Conservation (phyloP, 1,284 basidiomycete genomes). For the Moesziomyces sp. region DNA sequence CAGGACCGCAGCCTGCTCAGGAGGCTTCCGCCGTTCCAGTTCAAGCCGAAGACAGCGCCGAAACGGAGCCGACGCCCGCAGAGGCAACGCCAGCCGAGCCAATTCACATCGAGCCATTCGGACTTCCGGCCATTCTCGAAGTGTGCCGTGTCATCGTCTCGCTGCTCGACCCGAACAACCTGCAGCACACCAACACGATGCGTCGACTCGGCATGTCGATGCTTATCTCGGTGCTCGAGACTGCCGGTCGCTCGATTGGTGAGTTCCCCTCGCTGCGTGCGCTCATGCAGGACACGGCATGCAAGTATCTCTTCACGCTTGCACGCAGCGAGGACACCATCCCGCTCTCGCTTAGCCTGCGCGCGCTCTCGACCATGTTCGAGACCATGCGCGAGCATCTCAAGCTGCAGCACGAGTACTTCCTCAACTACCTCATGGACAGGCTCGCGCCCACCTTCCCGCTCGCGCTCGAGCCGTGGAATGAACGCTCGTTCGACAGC, state of each 20-base stretch:
- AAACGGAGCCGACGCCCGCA: not conserved
- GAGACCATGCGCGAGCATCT: constrained; percentile 86
- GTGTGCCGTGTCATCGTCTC: constrained; percentile 93
- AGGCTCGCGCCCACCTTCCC: constrained; percentile 73
- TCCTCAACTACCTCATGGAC: constrained; percentile 91
- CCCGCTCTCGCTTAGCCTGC: constrained; percentile 82
- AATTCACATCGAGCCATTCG: constrained; percentile 72
- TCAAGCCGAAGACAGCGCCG: not conserved
- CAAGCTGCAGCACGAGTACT: constrained; percentile 96
- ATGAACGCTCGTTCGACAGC: constrained; percentile 64
- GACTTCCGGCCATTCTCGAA: constrained; percentile 90
- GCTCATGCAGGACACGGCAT: constrained; percentile 86
- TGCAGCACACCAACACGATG: constrained; percentile 95
- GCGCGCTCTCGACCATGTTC: constrained; percentile 87
- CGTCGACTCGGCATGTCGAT: constrained; percentile 88
- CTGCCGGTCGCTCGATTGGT: constrained; percentile 78
- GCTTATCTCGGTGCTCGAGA: constrained; percentile 88
- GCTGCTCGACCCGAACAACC: constrained; percentile 91
- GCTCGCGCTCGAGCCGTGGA: constrained; percentile 65
- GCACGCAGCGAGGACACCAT: constrained; percentile 79
- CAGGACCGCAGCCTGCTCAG: constrained; percentile 1
- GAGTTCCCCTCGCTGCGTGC: constrained; percentile 76
- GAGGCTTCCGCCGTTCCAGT: not conserved
- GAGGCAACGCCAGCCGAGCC: constrained; percentile 4
- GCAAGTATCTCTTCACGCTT: constrained; percentile 87